Evolutionary conservation across 768 basidiomycete genomes (phyloP).

Genomic region (Phylloporus sp.): DNA sequence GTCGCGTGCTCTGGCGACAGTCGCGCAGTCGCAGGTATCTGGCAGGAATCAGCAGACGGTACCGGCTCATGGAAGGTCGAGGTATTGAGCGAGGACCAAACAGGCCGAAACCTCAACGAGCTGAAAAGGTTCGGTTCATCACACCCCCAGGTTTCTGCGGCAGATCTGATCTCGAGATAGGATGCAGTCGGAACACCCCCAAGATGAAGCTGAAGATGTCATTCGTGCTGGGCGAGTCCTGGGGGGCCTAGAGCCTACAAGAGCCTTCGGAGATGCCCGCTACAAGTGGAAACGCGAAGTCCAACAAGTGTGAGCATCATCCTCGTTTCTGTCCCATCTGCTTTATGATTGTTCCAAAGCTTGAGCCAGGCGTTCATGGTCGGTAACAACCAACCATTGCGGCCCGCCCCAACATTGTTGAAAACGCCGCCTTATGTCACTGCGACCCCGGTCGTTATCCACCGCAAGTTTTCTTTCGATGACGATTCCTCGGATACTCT

Average conservation of each 20-base stretch:
- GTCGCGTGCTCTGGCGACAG: constrained; percentile 93
- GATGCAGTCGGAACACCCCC: constrained; percentile 79
- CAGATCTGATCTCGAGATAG: constrained; percentile 34
- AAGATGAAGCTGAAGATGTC: constrained; percentile 67
- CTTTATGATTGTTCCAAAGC: constrained; percentile 27
- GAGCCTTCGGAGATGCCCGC: constrained; percentile 85
- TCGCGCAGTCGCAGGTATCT: constrained; percentile 92
- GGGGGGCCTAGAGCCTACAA: constrained; percentile 81
- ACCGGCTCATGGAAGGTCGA: constrained; percentile 85
- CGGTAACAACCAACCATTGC: constrained; percentile 56
- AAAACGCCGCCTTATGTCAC: constrained; percentile 94
- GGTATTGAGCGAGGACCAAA: constrained; percentile 95
- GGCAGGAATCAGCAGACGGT: constrained; percentile 64
- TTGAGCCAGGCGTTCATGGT: constrained; percentile 64
- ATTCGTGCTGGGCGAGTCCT: constrained; percentile 79
- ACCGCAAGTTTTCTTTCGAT: constrained; percentile 61
- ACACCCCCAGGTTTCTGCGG: background rate
- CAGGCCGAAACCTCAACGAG: constrained; percentile 86
- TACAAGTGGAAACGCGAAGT: constrained; percentile 82
- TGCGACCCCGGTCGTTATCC: constrained; percentile 76
- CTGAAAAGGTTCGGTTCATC: constrained; percentile 59
- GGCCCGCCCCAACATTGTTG: constrained; percentile 56
- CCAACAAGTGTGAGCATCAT: constrained; percentile 58
- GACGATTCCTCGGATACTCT: constrained; percentile 21
- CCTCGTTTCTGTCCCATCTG: background rate